Evolutionary conservation across 2,329 filamentous ascomycete genomes (phyloP).

Genomic region (Fusarium devonianum): DNA sequence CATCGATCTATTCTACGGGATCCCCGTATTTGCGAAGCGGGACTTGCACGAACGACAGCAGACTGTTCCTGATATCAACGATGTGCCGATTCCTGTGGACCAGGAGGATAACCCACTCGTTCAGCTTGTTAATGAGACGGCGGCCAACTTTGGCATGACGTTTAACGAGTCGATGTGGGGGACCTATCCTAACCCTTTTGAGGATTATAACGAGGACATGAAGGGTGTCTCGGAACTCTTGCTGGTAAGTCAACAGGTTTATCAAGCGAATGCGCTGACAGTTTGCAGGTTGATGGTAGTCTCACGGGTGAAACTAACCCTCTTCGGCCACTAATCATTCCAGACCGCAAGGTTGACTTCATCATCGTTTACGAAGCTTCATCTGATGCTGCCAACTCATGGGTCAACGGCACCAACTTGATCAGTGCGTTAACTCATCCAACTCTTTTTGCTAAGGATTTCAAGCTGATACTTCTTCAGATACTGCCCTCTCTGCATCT

Average conservation of each 20-base stretch:
- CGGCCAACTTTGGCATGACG: conserved; percentile 37
- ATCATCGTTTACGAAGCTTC: conserved; percentile 46
- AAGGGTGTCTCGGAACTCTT: conserved; percentile 36
- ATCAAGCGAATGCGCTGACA: fast-evolving
- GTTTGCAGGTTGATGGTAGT: conserved; percentile 41
- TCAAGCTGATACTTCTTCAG: not conserved
- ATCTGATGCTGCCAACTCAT: conserved; percentile 33
- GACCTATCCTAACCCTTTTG: conserved; percentile 45
- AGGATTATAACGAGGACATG: conserved; percentile 41
- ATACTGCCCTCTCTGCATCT: conserved; percentile 28
- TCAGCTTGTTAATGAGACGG: conserved; percentile 34
- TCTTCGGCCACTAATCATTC: conserved; percentile 41
- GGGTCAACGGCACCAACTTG: conserved; percentile 42
- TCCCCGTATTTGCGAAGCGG: conserved; percentile 39
- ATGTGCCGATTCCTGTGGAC: conserved; percentile 26
- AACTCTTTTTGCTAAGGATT: fast-evolving
- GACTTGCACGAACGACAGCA: conserved; percentile 16
- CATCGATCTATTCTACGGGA: conserved; percentile 38
- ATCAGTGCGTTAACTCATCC: conserved; percentile 20
- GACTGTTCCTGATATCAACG: conserved; percentile 20
- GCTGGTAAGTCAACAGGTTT: conserved; percentile 15
- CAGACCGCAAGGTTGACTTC: conserved; percentile 39
- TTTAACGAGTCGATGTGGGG: conserved; percentile 45
- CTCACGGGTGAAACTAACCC: conserved; percentile 43
- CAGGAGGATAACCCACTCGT: conserved; percentile 35